phyloP scores from a whole-genome alignment of 1,139 yeast species.

The Candida sp. region DNA sequence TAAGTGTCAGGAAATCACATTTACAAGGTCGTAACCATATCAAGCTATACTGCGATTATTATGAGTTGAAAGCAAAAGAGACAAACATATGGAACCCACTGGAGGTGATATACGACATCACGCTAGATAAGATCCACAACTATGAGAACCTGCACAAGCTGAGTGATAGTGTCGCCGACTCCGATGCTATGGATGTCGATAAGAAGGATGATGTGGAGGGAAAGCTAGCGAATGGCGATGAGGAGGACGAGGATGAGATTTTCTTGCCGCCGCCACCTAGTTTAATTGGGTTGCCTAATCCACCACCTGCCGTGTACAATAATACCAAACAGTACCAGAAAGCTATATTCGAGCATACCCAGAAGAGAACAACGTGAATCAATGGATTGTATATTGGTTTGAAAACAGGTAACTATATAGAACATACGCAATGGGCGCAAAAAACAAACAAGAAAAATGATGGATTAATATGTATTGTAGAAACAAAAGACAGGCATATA shows the following conservation, averaged over 20 bases:
- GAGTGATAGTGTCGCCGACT: not conserved
- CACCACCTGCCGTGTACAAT: slow-evolving; percentile 38
- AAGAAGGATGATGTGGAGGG: slow-evolving; percentile 16
- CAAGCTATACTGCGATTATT: slow-evolving; percentile 76
- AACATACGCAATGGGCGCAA: not conserved
- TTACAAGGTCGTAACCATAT: slow-evolving; percentile 81
- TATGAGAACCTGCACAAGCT: slow-evolving; percentile 20
- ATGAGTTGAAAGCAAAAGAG: slow-evolving; percentile 59
- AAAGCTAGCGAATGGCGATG: slow-evolving; percentile 17
- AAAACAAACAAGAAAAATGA: not conserved
- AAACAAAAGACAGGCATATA: not conserved
- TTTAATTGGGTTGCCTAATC: slow-evolving; percentile 32
- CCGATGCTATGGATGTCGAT: slow-evolving; percentile 20
- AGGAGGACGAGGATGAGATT: slow-evolving; percentile 14
- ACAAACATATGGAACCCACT: slow-evolving; percentile 48
- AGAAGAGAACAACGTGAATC: not conserved
- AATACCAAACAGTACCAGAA: slow-evolving; percentile 23
- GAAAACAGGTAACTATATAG: not conserved
- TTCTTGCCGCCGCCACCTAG: slow-evolving; percentile 43
- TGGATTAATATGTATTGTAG: not conserved
- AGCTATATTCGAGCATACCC: slow-evolving; percentile 18
- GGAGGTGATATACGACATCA: slow-evolving; percentile 45
- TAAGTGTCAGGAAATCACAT: slow-evolving; percentile 87
- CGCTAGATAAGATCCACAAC: slow-evolving; percentile 29
- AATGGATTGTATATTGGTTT: not conserved